phyloP scores from a whole-genome alignment of 805 yeast genomes.

The Zygosaccharomyces siamensis region DNA sequence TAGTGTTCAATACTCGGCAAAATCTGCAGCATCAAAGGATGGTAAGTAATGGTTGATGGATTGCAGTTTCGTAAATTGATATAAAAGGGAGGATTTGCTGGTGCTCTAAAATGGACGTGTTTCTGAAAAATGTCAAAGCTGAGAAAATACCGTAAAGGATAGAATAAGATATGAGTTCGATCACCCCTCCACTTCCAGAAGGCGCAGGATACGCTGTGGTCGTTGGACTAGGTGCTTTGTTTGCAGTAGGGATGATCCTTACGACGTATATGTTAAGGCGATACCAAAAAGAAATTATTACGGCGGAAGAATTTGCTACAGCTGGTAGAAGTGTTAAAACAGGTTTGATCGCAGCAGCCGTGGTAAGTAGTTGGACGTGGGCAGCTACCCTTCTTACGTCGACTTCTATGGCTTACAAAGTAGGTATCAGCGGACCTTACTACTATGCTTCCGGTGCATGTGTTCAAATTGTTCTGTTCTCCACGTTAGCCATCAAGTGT shows the following conservation, averaged over 20 bases:
- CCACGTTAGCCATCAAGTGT: slow-evolving; percentile 81
- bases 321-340: slow-evolving; percentile 88
- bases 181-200: slow-evolving; percentile 48
- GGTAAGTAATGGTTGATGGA: background rate
- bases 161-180: slow-evolving; percentile 17
- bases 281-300: slow-evolving; percentile 79
- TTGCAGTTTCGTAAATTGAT: background rate
- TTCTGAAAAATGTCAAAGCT: background rate
- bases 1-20: background rate
- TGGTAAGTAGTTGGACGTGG: slow-evolving; percentile 93
- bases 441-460: slow-evolving; percentile 91
- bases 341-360: slow-evolving; percentile 83
- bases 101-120: background rate
- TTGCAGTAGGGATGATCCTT: slow-evolving; percentile 72
- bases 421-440: slow-evolving; percentile 77
- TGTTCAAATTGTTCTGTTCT: slow-evolving; percentile 80
- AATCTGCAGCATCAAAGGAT: background rate
- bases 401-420: slow-evolving; percentile 69
- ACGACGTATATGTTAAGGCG: slow-evolving; percentile 67
- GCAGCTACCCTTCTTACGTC: slow-evolving; percentile 74
- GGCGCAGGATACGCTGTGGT: slow-evolving; percentile 86
- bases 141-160: background rate
- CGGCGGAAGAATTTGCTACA: slow-evolving; percentile 91
- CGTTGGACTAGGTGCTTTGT: slow-evolving; percentile 79
- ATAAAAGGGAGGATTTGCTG: background rate